Conservation (phyloP, 352 stramenopile species). For the Pythium plurisporium region DNA sequence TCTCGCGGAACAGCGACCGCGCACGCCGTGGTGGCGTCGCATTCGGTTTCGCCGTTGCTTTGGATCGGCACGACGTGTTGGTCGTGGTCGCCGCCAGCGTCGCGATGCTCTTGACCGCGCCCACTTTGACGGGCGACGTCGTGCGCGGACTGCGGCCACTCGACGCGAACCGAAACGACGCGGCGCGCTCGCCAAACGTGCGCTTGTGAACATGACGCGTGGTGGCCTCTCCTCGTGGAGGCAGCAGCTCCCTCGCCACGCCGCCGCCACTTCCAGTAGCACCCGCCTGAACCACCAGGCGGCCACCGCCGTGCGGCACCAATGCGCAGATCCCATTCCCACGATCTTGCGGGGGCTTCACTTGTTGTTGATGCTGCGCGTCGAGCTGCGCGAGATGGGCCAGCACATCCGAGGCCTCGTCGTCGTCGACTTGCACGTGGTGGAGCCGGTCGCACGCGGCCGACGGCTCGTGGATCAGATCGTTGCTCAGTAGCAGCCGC, state of each 20-base stretch:
- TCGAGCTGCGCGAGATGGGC: conserved; percentile 24
- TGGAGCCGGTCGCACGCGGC: background rate
- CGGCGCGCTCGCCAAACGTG: conserved; percentile 52
- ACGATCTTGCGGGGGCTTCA: too few species aligned
- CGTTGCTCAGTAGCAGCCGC: conserved; percentile 36
- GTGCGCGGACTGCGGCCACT: conserved; percentile 23
- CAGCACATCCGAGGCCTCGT: conserved; percentile 21
- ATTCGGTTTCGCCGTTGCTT: background rate
- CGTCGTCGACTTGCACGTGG: conserved; percentile 24
- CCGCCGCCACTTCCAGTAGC: background rate
- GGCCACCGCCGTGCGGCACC: background rate
- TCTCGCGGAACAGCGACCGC: conserved; percentile 15
- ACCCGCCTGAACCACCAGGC: conserved; percentile 3
- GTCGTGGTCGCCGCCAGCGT: background rate
- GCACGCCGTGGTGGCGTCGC: background rate
- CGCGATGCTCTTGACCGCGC: background rate
- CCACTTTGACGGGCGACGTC: background rate
- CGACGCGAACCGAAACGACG: conserved; percentile 36
- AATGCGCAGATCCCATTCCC: conserved; percentile 5
- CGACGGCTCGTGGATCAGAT: background rate
- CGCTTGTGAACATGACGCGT: conserved; percentile 47
- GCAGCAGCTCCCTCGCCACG: conserved; percentile 16
- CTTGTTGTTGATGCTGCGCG: background rate
- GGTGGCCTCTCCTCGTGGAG: conserved; percentile 41
- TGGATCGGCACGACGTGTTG: too few species aligned